A percentile compares a stretch with the other conserved stretches of the same genome.
Evolutionary conservation across 345 rosid genomes (phyloP).

Genomic region (Barbarea vulgaris): DNA sequence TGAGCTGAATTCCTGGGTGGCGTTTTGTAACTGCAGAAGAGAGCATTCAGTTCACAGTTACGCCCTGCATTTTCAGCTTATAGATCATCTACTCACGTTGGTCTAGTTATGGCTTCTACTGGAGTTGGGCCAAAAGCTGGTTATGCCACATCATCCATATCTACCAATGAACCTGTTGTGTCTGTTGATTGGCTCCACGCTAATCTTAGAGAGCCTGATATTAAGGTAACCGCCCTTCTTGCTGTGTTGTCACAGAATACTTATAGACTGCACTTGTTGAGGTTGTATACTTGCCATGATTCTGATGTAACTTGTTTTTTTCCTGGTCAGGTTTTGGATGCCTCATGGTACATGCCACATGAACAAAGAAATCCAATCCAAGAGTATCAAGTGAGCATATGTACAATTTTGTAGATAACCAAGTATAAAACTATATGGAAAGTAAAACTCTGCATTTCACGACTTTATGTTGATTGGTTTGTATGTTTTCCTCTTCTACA

Average conservation of each 20-base stretch:
- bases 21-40: slow-evolving; percentile 47
- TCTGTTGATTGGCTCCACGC: slow-evolving; percentile 95
- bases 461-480: slow-evolving; percentile 17
- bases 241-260: neutral
- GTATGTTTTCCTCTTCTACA: slow-evolving; percentile 41
- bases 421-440: slow-evolving; percentile 4
- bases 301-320: slow-evolving; percentile 14
- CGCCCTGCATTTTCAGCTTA: slow-evolving; percentile 22
- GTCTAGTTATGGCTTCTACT: slow-evolving; percentile 61
- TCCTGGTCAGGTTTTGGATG: slow-evolving; percentile 72
- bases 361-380: slow-evolving; percentile 93
- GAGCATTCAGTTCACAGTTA: slow-evolving; percentile 40
- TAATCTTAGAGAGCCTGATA: slow-evolving; percentile 64
- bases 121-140: slow-evolving; percentile 40
- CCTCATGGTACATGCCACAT: slow-evolving; percentile 98
- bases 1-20: slow-evolving; percentile 15
- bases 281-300: slow-evolving; percentile 7
- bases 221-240: slow-evolving; percentile 56
- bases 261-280: neutral
- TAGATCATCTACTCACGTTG: slow-evolving; percentile 37
- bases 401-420: slow-evolving; percentile 10
- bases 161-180: slow-evolving; percentile 72
- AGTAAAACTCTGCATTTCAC: neutral
- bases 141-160: slow-evolving; percentile 52
- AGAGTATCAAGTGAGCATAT: slow-evolving; percentile 75